Conservation (phyloP, 2,329 filamentous ascomycete species). For the Alternaria gaisen region DNA sequence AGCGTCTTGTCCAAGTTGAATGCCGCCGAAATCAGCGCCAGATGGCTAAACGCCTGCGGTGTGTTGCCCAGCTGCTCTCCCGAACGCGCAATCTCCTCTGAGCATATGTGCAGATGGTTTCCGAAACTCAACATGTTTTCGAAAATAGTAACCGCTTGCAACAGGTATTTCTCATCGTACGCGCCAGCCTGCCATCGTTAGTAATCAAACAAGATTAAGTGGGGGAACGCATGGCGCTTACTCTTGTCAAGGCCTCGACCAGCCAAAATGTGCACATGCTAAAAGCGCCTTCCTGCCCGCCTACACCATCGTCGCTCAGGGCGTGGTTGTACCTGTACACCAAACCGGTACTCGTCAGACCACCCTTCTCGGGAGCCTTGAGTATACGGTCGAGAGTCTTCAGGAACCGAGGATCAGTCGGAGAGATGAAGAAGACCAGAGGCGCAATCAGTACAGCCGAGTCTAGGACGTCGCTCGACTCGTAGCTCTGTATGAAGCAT, state of each 20-base stretch:
- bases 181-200: constrained; percentile 38
- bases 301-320: constrained; percentile 74
- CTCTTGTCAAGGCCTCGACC: constrained; percentile 78
- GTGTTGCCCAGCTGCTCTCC: constrained; percentile 83
- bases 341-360: constrained; percentile 76
- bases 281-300: constrained; percentile 78
- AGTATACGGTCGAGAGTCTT: constrained; percentile 77
- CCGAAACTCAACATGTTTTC: constrained; percentile 81
- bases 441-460: constrained; percentile 79
- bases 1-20: constrained; percentile 72
- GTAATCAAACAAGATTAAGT: constrained; percentile 10
- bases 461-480: constrained; percentile 74
- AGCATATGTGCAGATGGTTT: constrained; percentile 81
- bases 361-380: constrained; percentile 75
- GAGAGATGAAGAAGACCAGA: constrained; percentile 80
- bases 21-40: constrained; percentile 78
- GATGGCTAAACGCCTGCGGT: constrained; percentile 79
- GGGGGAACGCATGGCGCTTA: constrained; percentile 53
- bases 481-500: constrained; percentile 79
- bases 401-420: constrained; percentile 78
- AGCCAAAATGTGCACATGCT: constrained; percentile 87
- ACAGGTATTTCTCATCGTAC: constrained; percentile 71
- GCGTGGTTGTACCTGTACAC: constrained; percentile 79
- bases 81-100: constrained; percentile 77
- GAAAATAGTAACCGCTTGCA: constrained; percentile 71